Evolutionary conservation across 176 grass and related monocot genomes (phyloP), one percentile per base, ranked within the genome.

Genomic region (Tillandsia leiboldiana): DNA sequence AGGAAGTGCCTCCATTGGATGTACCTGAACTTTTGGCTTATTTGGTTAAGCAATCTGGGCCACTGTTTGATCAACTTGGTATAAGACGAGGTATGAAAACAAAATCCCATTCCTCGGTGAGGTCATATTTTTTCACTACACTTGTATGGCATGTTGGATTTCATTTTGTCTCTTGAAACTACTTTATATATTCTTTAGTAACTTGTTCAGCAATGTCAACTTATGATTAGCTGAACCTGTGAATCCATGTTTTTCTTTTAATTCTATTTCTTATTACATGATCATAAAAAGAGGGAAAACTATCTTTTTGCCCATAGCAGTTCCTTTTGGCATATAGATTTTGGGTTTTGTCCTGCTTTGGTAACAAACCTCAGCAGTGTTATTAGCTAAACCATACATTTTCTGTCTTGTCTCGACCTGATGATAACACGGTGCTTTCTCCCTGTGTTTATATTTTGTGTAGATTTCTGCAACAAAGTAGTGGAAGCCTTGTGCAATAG

Each of bases 1-100:
- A 91, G 85, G 87, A 89, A 71, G 72, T 71, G 12, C 86, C 73
- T 50, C 78, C 85, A 29, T 73, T 96, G 81, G 78, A 89, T 84
- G 75, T 96, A 75, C 65, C 76, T 75, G 85, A 91, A 75, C 84
- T 91, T 81, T 50, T 96, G 75, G 78, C 78, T 78, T 78, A 87
- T 87, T 73, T 96, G 15, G 81, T 91, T 50, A 76, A 58, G 62
- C 88, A 96, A 66, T 96, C 88, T 75, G 86, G 86, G 33, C 83
- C 92, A 80, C 84, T 96, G 66, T 73, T 96, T 76, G 86, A 96
- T 73, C 88, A 96, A 81, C 75, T 96, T 73, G 85, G 88, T 69
- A 66, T 96, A 66, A 72, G 59, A 70, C 72, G 79, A 87, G 92
- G 92, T 96, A 82, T 15, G 9, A 24, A 81, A 65, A 71, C 65